phyloP scores from a whole-genome alignment of 495 filamentous ascomycete genomes.

The Penicillium silybi region DNA sequence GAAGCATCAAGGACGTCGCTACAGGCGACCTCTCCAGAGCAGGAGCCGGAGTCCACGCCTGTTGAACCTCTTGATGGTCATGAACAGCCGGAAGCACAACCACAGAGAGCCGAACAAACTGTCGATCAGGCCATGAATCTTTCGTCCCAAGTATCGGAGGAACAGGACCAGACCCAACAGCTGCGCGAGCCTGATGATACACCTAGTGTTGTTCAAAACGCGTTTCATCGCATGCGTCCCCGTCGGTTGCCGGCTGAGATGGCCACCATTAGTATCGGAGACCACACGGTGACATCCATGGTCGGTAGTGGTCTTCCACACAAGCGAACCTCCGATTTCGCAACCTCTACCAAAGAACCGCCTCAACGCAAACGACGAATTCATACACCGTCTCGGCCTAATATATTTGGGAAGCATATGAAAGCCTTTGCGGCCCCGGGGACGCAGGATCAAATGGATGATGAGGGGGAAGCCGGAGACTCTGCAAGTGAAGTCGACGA shows the following conservation, averaged over 20 bases:
- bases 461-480: slow-evolving; percentile 25
- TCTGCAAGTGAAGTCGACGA: slow-evolving; percentile 30
- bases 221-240: slow-evolving; percentile 64
- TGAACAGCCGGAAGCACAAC: slow-evolving; percentile 4
- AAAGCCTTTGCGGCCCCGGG: slow-evolving; percentile 73
- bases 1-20: neutral
- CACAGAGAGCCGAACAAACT: neutral
- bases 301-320: slow-evolving; percentile 48
- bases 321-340: slow-evolving; percentile 28
- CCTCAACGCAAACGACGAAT: slow-evolving; percentile 31
- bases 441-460: slow-evolving; percentile 33
- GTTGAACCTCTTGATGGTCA: neutral
- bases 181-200: slow-evolving; percentile 18
- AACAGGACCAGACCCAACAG: slow-evolving; percentile 15
- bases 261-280: slow-evolving; percentile 87
- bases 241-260: slow-evolving; percentile 63
- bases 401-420: slow-evolving; percentile 62
- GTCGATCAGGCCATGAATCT: neutral
- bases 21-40: neutral
- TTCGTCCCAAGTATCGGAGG: slow-evolving; percentile 12
- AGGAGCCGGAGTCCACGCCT: neutral
- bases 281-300: slow-evolving; percentile 64
- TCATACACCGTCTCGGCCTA: slow-evolving; percentile 40
- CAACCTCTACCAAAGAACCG: slow-evolving; percentile 10
- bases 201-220: slow-evolving; percentile 55